phyloP scores from a whole-genome alignment of 805 yeast genomes.

The Metschnikowia drakensbergensis region DNA sequence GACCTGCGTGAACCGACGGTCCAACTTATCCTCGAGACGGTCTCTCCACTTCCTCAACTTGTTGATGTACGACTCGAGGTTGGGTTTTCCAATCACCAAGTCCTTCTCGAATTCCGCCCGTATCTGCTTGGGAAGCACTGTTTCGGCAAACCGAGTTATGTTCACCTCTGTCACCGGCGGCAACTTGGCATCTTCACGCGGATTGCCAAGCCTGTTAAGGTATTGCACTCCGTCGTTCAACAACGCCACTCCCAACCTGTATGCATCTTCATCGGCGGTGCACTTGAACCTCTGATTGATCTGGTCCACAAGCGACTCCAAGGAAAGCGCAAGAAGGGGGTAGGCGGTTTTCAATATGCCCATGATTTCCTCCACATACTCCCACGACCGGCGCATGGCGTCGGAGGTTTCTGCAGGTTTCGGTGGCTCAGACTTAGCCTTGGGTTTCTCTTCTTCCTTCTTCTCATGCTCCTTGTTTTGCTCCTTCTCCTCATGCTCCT shows the following conservation, averaged over 20 bases:
- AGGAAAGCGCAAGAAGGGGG: slow-evolving; percentile 85
- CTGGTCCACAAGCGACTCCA: slow-evolving; percentile 95
- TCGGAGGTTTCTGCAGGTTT: slow-evolving; percentile 7
- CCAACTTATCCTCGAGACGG: slow-evolving; percentile 85
- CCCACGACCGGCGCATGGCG: slow-evolving; percentile 77
- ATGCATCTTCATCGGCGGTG: slow-evolving; percentile 93
- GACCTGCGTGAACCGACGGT: slow-evolving; percentile 73
- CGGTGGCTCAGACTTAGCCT: not conserved
- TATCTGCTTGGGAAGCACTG: slow-evolving; percentile 83
- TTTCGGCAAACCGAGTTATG: slow-evolving; percentile 84
- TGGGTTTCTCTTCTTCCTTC: not conserved
- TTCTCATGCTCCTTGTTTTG: slow-evolving; percentile 6
- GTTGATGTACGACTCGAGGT: slow-evolving; percentile 78
- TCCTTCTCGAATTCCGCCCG: slow-evolving; percentile 89
- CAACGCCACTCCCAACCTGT: slow-evolving; percentile 85
- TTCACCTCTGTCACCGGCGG: slow-evolving; percentile 91
- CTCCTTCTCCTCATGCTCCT: slow-evolving; percentile 3
- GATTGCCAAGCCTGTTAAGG: slow-evolving; percentile 79
- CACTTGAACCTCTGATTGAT: slow-evolving; percentile 90
- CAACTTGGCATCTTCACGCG: slow-evolving; percentile 80
- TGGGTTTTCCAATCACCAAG: slow-evolving; percentile 82
- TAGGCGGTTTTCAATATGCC: slow-evolving; percentile 94
- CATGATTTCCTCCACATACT: slow-evolving; percentile 86
- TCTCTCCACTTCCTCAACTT: slow-evolving; percentile 90
- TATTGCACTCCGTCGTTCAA: slow-evolving; percentile 92